These are phyloP conservation scores for Ambrosiella xylebori DNA, from an alignment of 2,329 filamentous ascomycete species.

Conservation along the genomic window DNA sequence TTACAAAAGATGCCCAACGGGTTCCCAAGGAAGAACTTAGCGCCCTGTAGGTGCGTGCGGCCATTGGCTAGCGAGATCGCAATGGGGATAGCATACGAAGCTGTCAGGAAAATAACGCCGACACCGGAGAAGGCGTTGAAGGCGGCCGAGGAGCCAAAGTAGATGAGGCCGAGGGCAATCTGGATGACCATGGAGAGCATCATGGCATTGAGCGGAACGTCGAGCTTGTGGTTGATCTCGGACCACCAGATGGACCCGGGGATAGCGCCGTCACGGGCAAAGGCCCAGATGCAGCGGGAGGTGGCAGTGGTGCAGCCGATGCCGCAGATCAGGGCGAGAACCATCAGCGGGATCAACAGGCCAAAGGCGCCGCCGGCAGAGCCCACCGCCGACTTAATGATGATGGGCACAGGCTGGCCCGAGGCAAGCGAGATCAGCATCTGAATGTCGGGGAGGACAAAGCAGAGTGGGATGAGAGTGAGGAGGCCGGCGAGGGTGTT, in stretches of 20 bases:
- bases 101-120: constrained; percentile 51
- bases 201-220: constrained; percentile 54
- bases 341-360: constrained; percentile 45
- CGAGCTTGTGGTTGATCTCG: constrained; percentile 41
- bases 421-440: constrained; percentile 34
- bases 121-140: constrained; percentile 58
- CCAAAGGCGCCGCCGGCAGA: constrained; percentile 43
- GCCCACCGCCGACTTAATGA: constrained; percentile 45
- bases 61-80: constrained; percentile 43
- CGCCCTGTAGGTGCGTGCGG: constrained; percentile 39
- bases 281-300: constrained; percentile 51
- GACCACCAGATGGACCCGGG: constrained; percentile 45
- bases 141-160: constrained; percentile 51
- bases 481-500: constrained; percentile 50
- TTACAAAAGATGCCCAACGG: constrained; percentile 43
- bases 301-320: constrained; percentile 53
- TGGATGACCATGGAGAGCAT: constrained; percentile 52
- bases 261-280: constrained; percentile 52
- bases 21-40: constrained; percentile 42
- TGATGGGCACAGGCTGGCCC: constrained; percentile 46
- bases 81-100: constrained; percentile 51
- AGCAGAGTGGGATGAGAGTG: constrained; percentile 51
- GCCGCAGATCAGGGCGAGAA: constrained; percentile 49
- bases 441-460: constrained; percentile 47
- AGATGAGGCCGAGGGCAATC: constrained; percentile 46